phyloP scores from a whole-genome alignment of 164 flowering plant species.

The Tetrastigma voinierianum region DNA sequence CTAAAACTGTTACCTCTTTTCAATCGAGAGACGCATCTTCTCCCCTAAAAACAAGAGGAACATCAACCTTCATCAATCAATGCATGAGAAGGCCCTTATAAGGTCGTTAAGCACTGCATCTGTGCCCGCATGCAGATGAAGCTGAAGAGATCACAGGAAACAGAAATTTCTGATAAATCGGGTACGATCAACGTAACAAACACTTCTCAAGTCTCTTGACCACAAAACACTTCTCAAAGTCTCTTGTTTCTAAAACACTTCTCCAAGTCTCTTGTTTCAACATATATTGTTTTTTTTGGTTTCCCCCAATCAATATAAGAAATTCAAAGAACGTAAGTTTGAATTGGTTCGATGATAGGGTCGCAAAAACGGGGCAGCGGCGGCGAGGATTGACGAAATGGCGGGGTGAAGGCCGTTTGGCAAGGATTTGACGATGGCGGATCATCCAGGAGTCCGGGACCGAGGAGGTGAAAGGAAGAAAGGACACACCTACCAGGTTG shows the following conservation, averaged over 20 bases:
- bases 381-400: conserved; percentile 50
- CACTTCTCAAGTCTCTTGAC: too few species aligned
- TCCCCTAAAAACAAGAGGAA: conserved; percentile 87
- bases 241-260: not conserved
- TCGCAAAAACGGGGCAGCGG: too few species aligned
- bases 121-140: conserved; percentile 75
- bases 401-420: conserved; percentile 21
- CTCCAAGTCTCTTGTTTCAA: too few species aligned
- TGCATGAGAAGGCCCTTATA: conserved; percentile 89
- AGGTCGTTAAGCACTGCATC: conserved; percentile 85
- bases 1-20: conserved; percentile 60
- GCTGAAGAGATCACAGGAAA: conserved; percentile 38
- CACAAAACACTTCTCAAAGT: too few species aligned
- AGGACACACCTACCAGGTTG: not conserved
- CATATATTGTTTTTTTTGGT: not conserved
- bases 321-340: too few species aligned
- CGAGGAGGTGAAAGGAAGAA: too few species aligned
- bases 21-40: conserved; percentile 87
- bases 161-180: not conserved
- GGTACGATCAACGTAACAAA: not conserved
- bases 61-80: conserved; percentile 80
- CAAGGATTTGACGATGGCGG: too few species aligned
- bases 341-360: too few species aligned
- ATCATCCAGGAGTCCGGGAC: too few species aligned
- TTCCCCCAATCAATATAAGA: too few species aligned